Percentiles rank a stretch among this genome's conserved stretches.
Evolutionary conservation across 805 yeast species (phyloP).

Genomic region (Lipomyces mesembrius): DNA sequence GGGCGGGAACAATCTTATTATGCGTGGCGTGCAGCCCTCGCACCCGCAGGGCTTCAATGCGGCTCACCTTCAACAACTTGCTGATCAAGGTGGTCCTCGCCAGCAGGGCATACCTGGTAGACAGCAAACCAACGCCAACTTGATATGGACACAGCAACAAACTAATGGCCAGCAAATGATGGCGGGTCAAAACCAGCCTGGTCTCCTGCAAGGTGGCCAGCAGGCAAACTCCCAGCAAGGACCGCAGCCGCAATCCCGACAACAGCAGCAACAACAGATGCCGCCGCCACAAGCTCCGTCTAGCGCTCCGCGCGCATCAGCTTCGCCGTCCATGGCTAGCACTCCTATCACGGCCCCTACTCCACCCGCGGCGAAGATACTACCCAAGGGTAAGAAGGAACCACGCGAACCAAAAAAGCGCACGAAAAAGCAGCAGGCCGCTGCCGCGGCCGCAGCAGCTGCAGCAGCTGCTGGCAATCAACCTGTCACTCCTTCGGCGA

Average conservation of each 20-base stretch:
- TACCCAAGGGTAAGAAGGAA: slow-evolving; percentile 34
- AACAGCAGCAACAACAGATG: slow-evolving; percentile 33
- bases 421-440: slow-evolving; percentile 26
- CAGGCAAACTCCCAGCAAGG: not conserved
- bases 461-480: slow-evolving; percentile 32
- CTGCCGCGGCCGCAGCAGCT: slow-evolving; percentile 23
- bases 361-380: slow-evolving; percentile 31
- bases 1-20: slow-evolving; percentile 27
- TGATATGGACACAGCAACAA: slow-evolving; percentile 30
- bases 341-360: slow-evolving; percentile 35
- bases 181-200: slow-evolving; percentile 13
- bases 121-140: slow-evolving; percentile 16
- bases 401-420: slow-evolving; percentile 32
- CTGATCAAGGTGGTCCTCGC: slow-evolving; percentile 11
- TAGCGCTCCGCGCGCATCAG: slow-evolving; percentile 19
- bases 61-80: slow-evolving; percentile 26
- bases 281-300: slow-evolving; percentile 35
- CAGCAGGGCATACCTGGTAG: slow-evolving; percentile 21
- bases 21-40: slow-evolving; percentile 26
- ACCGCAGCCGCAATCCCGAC: slow-evolving; percentile 17
- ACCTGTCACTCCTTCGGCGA: slow-evolving; percentile 35
- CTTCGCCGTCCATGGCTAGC: slow-evolving; percentile 32
- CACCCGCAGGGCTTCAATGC: slow-evolving; percentile 25
- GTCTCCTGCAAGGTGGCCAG: slow-evolving; percentile 6
- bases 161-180: slow-evolving; percentile 11